These are phyloP conservation scores for Plectranthus barbatus DNA, from an alignment of 257 asterid species.

Conservation along the genomic window DNA sequence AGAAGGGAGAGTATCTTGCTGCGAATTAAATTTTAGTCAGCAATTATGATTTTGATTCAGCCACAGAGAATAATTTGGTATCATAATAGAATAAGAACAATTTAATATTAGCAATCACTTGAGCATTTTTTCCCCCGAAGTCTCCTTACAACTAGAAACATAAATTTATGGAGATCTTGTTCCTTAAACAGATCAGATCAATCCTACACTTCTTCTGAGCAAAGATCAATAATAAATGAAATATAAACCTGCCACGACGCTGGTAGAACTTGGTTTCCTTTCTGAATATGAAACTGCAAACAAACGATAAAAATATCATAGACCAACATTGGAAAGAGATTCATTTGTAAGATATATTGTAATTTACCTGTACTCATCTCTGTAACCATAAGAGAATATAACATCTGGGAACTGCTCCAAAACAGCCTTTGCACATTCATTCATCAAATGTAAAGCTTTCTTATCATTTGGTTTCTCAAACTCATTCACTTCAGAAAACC, in stretches of 20 bases:
- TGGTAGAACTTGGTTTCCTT: slow-evolving; percentile 68
- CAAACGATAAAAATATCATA: neutral
- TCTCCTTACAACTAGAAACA: neutral
- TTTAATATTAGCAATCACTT: no score
- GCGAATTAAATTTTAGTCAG: slow-evolving; percentile 30
- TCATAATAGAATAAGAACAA: neutral
- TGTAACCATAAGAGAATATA: slow-evolving; percentile 55
- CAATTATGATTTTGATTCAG: slow-evolving; percentile 12
- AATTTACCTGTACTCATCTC: slow-evolving; percentile 64
- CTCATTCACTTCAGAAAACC: slow-evolving; percentile 68
- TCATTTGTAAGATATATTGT: neutral
- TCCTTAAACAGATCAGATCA: neutral
- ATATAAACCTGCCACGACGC: slow-evolving; percentile 67
- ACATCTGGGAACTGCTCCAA: slow-evolving; percentile 75
- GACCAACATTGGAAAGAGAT: neutral
- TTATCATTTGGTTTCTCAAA: slow-evolving; percentile 65
- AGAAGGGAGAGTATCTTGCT: slow-evolving; percentile 79
- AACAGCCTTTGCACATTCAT: slow-evolving; percentile 57
- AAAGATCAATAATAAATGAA: neutral
- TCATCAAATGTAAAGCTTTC: slow-evolving; percentile 60
- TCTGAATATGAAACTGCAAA: slow-evolving; percentile 63
- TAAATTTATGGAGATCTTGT: neutral
- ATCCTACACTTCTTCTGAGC: neutral
- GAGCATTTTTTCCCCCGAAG: no score
- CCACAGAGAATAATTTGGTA: neutral